Evolutionary conservation across 2,329 filamentous ascomycete species (phyloP).

Genomic region (Aspergillaceae sp.): DNA sequence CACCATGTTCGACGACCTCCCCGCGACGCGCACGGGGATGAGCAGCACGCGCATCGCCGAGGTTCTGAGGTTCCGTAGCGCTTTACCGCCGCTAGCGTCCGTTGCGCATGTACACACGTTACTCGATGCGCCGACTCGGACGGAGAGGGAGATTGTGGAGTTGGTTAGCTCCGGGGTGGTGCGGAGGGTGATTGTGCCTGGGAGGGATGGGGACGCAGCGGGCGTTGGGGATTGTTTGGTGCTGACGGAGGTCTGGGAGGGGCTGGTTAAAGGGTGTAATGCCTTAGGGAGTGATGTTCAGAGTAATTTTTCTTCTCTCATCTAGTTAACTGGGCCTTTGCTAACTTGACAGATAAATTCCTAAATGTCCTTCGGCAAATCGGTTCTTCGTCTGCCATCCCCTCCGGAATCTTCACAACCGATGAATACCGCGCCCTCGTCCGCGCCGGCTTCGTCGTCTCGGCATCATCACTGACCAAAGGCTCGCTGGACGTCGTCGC

Average conservation of each 20-base stretch:
- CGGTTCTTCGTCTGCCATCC: constrained; percentile 40
- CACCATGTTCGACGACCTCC: constrained; percentile 50
- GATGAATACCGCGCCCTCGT: constrained; percentile 43
- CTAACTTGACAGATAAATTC: constrained; percentile 39
- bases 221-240: constrained; percentile 53
- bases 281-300: constrained; percentile 5
- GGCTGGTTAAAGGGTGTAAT: constrained; percentile 29
- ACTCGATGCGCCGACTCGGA: constrained; percentile 47
- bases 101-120: constrained; percentile 54
- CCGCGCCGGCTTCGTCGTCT: constrained; percentile 47
- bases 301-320: too few relatives aligned
- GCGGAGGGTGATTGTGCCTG: constrained; percentile 48
- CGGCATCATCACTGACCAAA: constrained; percentile 34
- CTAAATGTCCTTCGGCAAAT: constrained; percentile 39
- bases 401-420: constrained; percentile 37
- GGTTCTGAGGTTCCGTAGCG: constrained; percentile 48
- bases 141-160: constrained; percentile 51
- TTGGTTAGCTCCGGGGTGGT: constrained; percentile 44
- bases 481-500: constrained; percentile 37
- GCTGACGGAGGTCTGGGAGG: constrained; percentile 45
- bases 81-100: constrained; percentile 50
- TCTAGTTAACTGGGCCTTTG: not conserved
- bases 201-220: constrained; percentile 47
- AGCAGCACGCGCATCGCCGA: constrained; percentile 53
- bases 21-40: constrained; percentile 48